Evolutionary conservation across 164 flowering plant genomes (phyloP).

Genomic region (Nymphaea thermarum): DNA sequence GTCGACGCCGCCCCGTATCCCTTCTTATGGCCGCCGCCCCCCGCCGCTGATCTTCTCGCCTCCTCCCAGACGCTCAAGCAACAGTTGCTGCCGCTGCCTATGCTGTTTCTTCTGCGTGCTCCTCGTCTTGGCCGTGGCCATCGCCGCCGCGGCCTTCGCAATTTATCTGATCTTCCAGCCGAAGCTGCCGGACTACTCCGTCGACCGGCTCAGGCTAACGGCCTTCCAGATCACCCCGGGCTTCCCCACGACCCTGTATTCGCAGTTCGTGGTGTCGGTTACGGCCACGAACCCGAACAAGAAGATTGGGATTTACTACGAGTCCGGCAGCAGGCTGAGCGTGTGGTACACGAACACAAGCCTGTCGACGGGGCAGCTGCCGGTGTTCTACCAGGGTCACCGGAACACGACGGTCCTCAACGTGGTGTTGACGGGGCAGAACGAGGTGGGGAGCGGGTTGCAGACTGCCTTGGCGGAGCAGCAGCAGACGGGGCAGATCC

Average conservation of each 20-base stretch:
- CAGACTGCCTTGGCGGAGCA: conserved; percentile 22
- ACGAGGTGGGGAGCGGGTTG: conserved; percentile 27
- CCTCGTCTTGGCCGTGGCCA: conserved; percentile 23
- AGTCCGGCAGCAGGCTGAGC: conserved; percentile 43
- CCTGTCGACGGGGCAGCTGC: conserved; percentile 54
- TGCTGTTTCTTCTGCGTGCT: conserved; percentile 52
- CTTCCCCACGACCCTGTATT: conserved; percentile 24
- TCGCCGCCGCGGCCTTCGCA: conserved; percentile 31
- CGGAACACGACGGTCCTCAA: conserved; percentile 53
- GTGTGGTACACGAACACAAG: conserved; percentile 37
- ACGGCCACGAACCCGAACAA: conserved; percentile 72
- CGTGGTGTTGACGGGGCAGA: conserved; percentile 40
- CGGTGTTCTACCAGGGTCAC: conserved; percentile 85
- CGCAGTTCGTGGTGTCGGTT: conserved; percentile 52
- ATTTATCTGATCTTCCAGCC: conserved; percentile 65
- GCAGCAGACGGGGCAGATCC: conserved; percentile 51
- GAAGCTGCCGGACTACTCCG: conserved; percentile 58
- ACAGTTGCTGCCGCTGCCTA: conserved; percentile 45
- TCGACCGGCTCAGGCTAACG: conserved; percentile 38
- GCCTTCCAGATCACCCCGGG: conserved; percentile 31
- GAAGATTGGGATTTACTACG: conserved; percentile 77
- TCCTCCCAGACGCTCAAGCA: conserved; percentile 30
- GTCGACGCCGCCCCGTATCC: conserved; percentile 7
- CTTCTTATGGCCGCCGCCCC: conserved; percentile 3
- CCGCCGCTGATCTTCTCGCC: conserved; percentile 21